Conservation (phyloP, 2,329 filamentous ascomycete species). For the Colletotrichum sp. region DNA sequence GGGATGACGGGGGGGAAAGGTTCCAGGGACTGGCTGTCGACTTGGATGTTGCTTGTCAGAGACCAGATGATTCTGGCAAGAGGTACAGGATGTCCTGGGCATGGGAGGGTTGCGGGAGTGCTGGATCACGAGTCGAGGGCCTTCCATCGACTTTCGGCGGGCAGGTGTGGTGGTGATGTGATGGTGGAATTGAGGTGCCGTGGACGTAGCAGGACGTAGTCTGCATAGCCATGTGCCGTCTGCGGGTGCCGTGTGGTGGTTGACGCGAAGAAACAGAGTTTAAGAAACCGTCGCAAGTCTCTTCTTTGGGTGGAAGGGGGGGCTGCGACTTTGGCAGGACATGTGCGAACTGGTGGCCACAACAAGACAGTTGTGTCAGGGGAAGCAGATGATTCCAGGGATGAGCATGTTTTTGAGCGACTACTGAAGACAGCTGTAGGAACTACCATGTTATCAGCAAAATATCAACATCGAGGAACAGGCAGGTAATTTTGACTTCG, state of each 20-base stretch:
- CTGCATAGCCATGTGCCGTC: neutral
- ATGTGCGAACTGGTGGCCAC: neutral
- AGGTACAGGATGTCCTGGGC: no score
- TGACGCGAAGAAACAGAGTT: neutral
- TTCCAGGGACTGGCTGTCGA: neutral
- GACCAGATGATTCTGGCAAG: neutral
- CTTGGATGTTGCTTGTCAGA: neutral
- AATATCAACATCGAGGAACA: neutral
- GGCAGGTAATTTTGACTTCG: neutral
- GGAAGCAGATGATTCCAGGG: neutral
- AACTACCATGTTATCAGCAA: rapidly evolving
- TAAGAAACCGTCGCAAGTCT: neutral
- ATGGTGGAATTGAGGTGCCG: neutral
- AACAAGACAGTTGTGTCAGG: neutral
- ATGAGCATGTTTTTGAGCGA: neutral
- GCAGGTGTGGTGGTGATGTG: neutral
- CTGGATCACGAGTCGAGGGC: neutral
- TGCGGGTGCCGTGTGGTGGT: neutral
- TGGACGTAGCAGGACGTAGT: neutral
- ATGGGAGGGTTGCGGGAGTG: no score
- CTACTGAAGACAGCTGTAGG: neutral
- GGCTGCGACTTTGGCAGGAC: neutral
- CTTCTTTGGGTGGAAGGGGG: neutral
- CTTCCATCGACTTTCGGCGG: neutral
- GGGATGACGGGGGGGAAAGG: neutral